phyloP scores from a whole-genome alignment of 1,139 yeast species.

The Zygosaccharomyces sapae region DNA sequence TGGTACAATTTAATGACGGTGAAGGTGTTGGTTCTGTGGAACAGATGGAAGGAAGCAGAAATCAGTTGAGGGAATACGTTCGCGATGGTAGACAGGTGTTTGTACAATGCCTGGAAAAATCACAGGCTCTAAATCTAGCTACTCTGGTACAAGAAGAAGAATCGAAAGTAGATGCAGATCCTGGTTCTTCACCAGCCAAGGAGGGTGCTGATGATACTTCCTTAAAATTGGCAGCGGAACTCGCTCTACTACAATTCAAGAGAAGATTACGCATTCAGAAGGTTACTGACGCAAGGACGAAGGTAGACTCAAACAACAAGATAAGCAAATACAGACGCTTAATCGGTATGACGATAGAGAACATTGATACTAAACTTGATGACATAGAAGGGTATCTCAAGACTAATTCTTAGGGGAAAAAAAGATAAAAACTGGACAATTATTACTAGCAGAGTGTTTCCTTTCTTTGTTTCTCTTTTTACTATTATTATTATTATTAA shows the following conservation, averaged over 20 bases:
- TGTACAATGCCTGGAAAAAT: constrained; percentile 39
- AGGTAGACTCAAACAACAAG: constrained; percentile 40
- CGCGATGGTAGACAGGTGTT: constrained; percentile 12
- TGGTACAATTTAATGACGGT: constrained; percentile 10
- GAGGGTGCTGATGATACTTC: constrained; percentile 10
- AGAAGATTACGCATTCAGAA: constrained; percentile 45
- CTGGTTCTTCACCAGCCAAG: constrained; percentile 16
- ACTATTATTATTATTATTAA: constrained; percentile 1
- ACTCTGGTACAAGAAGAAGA: constrained; percentile 53
- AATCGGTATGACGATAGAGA: constrained; percentile 72
- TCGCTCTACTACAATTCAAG: constrained; percentile 52
- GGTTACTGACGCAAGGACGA: constrained; percentile 40
- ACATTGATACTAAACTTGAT: constrained; percentile 65
- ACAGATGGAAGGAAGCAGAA: constrained; percentile 9
- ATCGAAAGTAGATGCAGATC: constrained; percentile 36
- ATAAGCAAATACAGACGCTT: constrained; percentile 78
- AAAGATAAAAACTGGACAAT: constrained; percentile 5
- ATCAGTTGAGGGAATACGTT: constrained; percentile 10
- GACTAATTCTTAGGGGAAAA: constrained; percentile 17
- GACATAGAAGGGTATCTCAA: constrained; percentile 46
- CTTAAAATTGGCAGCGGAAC: constrained; percentile 40
- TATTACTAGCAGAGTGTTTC: not conserved
- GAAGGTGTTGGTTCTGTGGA: constrained; percentile 10
- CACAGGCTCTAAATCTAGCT: constrained; percentile 61
- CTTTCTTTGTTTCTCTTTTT: constrained; percentile 3